phyloP scores from a whole-genome alignment of 2,329 filamentous ascomycete genomes.

The Fusarium liriodendri region DNA sequence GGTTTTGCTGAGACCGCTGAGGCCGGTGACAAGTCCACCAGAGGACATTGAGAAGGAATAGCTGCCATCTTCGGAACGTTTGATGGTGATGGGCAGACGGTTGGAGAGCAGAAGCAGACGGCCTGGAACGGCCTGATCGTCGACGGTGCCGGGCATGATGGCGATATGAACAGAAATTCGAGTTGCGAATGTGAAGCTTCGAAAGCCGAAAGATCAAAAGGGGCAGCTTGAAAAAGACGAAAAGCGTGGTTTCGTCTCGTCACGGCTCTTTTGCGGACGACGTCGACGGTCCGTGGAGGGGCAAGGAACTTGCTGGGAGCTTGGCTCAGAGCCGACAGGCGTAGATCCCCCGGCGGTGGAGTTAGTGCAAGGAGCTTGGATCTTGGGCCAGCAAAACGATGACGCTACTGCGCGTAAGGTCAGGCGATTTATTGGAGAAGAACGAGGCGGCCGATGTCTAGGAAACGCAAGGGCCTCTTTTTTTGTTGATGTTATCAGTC shows the following conservation, averaged over 20 bases:
- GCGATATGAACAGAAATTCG: not conserved
- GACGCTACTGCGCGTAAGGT: conserved; percentile 44
- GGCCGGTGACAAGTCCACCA: conserved; percentile 91
- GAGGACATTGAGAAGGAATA: conserved; percentile 98
- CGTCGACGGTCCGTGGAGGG: conserved; percentile 42
- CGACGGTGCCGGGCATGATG: conserved; percentile 52
- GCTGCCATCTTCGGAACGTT: conserved; percentile 88
- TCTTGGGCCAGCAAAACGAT: conserved; percentile 37
- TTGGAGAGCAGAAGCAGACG: conserved; percentile 90
- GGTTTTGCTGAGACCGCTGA: conserved; percentile 91
- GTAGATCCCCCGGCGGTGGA: conserved; percentile 44
- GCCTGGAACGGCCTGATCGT: conserved; percentile 52
- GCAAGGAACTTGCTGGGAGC: conserved; percentile 38
- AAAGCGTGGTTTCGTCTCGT: conserved; percentile 20
- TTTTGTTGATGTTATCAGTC: conserved; percentile 10
- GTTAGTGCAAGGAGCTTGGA: conserved; percentile 43
- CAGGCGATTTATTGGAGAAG: conserved; percentile 43
- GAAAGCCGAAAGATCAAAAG: not conserved
- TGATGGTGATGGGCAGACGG: conserved; percentile 95
- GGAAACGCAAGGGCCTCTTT: conserved; percentile 21
- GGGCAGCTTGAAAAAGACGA: conserved; percentile 8
- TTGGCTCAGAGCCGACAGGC: conserved; percentile 33
- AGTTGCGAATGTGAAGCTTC: not conserved
- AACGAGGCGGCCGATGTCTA: conserved; percentile 24
- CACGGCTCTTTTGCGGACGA: conserved; percentile 31